Conservation (phyloP, 108 stramenopile genomes). For the Stephanodiscus triporus region DNA sequence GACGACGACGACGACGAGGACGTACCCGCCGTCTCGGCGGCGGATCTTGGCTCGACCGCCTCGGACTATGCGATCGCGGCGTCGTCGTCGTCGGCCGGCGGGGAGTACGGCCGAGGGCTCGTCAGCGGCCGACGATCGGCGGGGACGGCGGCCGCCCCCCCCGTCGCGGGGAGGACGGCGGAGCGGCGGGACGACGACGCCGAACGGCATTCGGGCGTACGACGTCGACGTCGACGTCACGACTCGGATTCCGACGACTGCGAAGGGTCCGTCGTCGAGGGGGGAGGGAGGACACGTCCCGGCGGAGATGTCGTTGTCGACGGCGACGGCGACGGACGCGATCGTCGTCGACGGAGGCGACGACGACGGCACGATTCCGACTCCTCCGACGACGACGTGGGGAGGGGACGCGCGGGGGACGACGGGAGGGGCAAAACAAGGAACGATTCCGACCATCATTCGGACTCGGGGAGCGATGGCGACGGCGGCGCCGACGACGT, state of each 20-base stretch:
- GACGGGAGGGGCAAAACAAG: background rate
- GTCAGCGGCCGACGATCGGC: too few relatives aligned
- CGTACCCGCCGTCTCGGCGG: conserved; percentile 28
- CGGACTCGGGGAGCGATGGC: conserved; percentile 14
- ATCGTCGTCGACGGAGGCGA: background rate
- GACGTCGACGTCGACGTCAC: background rate
- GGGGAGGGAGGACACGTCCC: background rate
- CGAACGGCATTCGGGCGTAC: background rate
- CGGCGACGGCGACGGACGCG: background rate
- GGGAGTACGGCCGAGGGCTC: background rate
- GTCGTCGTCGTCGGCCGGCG: too few relatives aligned
- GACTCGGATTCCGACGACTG: background rate
- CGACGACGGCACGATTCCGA: conserved; percentile 21
- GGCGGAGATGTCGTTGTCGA: background rate
- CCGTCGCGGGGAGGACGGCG: too few relatives aligned
- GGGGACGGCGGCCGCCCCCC: background rate
- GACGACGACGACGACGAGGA: conserved; percentile 33
- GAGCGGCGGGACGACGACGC: background rate
- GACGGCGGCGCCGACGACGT: background rate
- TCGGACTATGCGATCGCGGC: background rate
- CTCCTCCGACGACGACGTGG: background rate
- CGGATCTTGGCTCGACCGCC: background rate
- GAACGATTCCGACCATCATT: conserved; percentile 16
- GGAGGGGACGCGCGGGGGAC: background rate
- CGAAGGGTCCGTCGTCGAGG: background rate